Conservation (phyloP, 768 basidiomycete genomes). For the Naematelia aurantialba region DNA sequence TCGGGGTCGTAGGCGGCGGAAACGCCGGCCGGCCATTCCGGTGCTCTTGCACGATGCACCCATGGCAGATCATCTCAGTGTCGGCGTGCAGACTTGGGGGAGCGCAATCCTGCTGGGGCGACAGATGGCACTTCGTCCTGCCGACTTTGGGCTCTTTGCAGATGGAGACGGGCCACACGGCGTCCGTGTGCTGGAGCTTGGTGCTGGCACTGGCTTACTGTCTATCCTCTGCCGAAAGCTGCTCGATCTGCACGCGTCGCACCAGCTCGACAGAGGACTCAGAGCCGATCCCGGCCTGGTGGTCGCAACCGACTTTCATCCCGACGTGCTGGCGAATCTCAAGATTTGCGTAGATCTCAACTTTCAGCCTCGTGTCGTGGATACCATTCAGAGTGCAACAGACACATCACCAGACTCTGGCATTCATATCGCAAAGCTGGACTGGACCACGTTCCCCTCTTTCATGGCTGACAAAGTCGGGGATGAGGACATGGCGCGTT, state of each 20-base stretch:
- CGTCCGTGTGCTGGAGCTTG: slow-evolving; percentile 44
- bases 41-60: slow-evolving; percentile 48
- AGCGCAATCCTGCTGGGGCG: slow-evolving; percentile 46
- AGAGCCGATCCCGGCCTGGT: slow-evolving; percentile 25
- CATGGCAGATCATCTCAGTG: slow-evolving; percentile 45
- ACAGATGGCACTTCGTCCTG: slow-evolving; percentile 37
- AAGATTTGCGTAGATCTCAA: slow-evolving; percentile 48
- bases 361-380: slow-evolving; percentile 20
- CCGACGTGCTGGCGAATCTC: slow-evolving; percentile 43
- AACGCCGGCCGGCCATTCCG: slow-evolving; percentile 23
- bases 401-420: slow-evolving; percentile 8
- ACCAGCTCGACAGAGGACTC: neutral
- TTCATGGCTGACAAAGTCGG: slow-evolving; percentile 13
- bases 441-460: slow-evolving; percentile 46
- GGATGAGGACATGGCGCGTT: slow-evolving; percentile 17
- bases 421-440: slow-evolving; percentile 41
- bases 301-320: slow-evolving; percentile 47
- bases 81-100: slow-evolving; percentile 51
- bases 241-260: slow-evolving; percentile 26
- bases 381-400: slow-evolving; percentile 1
- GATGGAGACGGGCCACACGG: neutral
- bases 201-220: slow-evolving; percentile 48
- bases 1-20: slow-evolving; percentile 2
- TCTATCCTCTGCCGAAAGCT: slow-evolving; percentile 46
- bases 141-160: slow-evolving; percentile 29